Base-by-base conservation (phyloP, 2,329 filamentous ascomycete species). In the Ascochyta koolunga region DNA sequence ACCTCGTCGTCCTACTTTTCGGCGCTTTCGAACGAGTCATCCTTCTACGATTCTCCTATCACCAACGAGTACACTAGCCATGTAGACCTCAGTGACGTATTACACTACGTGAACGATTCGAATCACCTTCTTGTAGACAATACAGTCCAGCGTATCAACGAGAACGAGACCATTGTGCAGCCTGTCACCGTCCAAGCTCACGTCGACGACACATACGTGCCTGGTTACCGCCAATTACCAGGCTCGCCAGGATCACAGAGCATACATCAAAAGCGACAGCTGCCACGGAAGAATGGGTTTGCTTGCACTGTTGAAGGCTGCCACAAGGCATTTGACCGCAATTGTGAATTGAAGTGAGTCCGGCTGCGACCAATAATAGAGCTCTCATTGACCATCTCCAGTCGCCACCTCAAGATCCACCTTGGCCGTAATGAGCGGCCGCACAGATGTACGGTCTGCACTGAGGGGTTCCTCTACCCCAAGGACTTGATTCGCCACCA, bases 331-430 rank as follows among this genome's bases (percentile, higher is more conserved):
- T 75, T 69, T 39, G 54, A 73, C 56, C 70, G 70, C 48, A 56
- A 62, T 15, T 74, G 71, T 42, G 71, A 75, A 39, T 53, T 72
- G 9, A 72, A 69, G 72, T 75, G 65, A 69, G 68, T 67, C 16
- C 25, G 18, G 21, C 37, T 55, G 38, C 19, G 35, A 45, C 42
- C 8, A n/a, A 13, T 21, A 16, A 41, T 22, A 13, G 16, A 41
- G 10, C 33, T 41, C 11, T 52, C 27, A 31, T 29, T 60, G 66
- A 50, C 68, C 46, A 6, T 33, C 15, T 24, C 2, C 33, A 73
- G 71, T 47, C 71, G 72, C 56, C 72, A 75, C 48, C 42, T 58
- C 29, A 74, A 72, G 59, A 68, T 58, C 9, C 72, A 75, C 44
- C 47, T 66, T 3, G 45, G 44, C 1, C 58, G 54, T 42, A 60